A percentile compares a stretch with the other conserved stretches of the same genome.
These are phyloP conservation scores for Pestalotiopsis sp. DNA, from an alignment of 2,329 filamentous ascomycete genomes.

Conservation along the genomic window DNA sequence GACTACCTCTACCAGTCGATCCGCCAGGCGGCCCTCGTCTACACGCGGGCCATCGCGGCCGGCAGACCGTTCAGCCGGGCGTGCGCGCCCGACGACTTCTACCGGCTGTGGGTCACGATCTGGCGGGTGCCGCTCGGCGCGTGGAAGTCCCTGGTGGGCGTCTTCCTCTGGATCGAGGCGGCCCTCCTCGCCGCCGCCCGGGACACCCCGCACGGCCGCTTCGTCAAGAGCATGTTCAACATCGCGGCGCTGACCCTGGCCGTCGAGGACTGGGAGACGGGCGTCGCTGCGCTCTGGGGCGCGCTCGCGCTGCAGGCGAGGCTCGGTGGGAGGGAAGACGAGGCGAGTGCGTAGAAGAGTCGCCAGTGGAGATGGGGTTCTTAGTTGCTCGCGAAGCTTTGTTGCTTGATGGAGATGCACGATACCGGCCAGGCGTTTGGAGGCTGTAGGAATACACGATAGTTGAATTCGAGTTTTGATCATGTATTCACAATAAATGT, in stretches of 20 bases:
- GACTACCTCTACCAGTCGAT: conserved; percentile 52
- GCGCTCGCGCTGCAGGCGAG: background rate
- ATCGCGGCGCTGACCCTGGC: conserved; percentile 6
- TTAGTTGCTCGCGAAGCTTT: background rate
- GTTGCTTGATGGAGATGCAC: too few species aligned
- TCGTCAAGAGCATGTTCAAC: conserved; percentile 48
- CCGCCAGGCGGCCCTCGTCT: conserved; percentile 48
- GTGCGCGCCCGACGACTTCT: conserved; percentile 41
- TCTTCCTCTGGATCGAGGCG: conserved; percentile 52
- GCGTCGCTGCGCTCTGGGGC: background rate
- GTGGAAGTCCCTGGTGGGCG: conserved; percentile 50
- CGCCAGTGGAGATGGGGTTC: background rate
- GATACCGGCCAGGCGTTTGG: too few species aligned
- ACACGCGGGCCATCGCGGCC: conserved; percentile 46
- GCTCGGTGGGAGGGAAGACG: background rate
- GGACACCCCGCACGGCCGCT: conserved; percentile 41
- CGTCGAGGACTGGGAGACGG: conserved; percentile 5
- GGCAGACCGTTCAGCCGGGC: conserved; percentile 44
- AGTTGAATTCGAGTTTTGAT: too few species aligned
- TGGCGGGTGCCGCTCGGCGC: conserved; percentile 49
- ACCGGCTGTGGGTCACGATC: conserved; percentile 46
- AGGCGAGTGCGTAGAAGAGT: background rate
- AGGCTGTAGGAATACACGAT: too few species aligned
- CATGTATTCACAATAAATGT: too few species aligned
- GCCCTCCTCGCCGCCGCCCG: conserved; percentile 43